Conservation (phyloP, 768 basidiomycete genomes). For the Boletus reticuloceps region DNA sequence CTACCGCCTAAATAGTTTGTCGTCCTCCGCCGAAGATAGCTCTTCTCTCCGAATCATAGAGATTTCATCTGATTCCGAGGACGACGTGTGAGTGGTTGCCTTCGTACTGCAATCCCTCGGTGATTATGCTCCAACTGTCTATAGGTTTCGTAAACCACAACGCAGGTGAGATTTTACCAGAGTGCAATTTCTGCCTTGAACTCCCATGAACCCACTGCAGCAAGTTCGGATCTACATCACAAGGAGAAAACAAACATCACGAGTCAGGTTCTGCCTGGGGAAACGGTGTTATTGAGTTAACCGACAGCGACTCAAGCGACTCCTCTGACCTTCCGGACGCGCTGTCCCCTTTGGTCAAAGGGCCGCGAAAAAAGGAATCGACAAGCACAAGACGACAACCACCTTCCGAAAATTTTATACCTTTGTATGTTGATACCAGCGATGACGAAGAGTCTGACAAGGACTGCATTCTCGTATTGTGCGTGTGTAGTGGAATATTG, state of each 20-base stretch:
- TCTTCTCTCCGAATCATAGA: slow-evolving; percentile 44
- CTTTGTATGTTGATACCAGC: slow-evolving; percentile 29
- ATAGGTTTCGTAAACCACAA: slow-evolving; percentile 7
- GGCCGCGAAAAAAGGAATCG: slow-evolving; percentile 2
- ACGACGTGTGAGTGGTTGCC: slow-evolving; percentile 32
- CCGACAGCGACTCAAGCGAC: slow-evolving; percentile 26
- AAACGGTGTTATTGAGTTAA: slow-evolving; percentile 29
- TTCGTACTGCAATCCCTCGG: not conserved
- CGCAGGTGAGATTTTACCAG: slow-evolving; percentile 9
- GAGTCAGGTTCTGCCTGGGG: not conserved
- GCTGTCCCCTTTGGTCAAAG: slow-evolving; percentile 23
- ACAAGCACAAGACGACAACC: slow-evolving; percentile 1
- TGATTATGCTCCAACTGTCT: not conserved
- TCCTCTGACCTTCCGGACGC: slow-evolving; percentile 21
- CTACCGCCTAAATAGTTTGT: not conserved
- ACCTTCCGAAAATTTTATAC: slow-evolving; percentile 3
- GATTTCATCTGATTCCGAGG: slow-evolving; percentile 50
- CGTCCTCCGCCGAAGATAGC: not conserved
- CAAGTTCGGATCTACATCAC: not conserved
- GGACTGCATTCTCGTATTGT: slow-evolving; percentile 40
- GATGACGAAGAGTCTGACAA: slow-evolving; percentile 35
- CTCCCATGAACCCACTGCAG: slow-evolving; percentile 4
- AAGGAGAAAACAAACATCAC: not conserved
- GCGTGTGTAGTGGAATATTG: slow-evolving; percentile 14
- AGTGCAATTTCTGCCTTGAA: not conserved